phyloP scores from a whole-genome alignment of 129 eudicot genomes.

The Rutidosis leptorrhynchoides region DNA sequence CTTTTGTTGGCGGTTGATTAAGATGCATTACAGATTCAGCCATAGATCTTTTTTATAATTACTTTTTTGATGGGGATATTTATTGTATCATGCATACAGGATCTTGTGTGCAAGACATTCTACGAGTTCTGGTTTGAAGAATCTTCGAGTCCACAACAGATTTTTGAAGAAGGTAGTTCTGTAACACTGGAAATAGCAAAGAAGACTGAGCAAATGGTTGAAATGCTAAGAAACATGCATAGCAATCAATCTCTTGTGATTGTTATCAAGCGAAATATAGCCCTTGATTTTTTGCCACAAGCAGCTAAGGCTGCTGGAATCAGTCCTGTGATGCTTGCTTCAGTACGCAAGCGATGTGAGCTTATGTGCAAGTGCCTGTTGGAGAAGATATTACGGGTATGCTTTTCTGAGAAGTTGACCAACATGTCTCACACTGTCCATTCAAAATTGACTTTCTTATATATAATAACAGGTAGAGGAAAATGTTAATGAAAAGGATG shows the following conservation, averaged over 20 bases:
- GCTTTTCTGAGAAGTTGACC: conserved; percentile 5
- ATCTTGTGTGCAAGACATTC: conserved; percentile 96
- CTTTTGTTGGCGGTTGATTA: conserved; percentile 1
- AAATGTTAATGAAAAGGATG: conserved; percentile 61
- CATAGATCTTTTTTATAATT: not conserved
- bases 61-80: conserved; percentile 4
- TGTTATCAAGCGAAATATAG: conserved; percentile 79
- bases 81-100: conserved; percentile 46
- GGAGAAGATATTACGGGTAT: conserved; percentile 91
- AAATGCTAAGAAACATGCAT: conserved; percentile 72
- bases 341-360: conserved; percentile 96
- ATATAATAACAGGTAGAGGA: conserved; percentile 61
- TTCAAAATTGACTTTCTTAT: not conserved
- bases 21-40: not conserved
- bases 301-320: conserved; percentile 89
- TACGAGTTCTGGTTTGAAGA: conserved; percentile 99
- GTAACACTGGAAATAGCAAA: conserved; percentile 83
- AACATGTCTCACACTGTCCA: not conserved
- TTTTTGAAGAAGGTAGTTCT: conserved; percentile 76
- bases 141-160: conserved; percentile 60
- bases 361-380: conserved; percentile 92
- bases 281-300: conserved; percentile 95
- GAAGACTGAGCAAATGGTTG: conserved; percentile 92
- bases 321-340: conserved; percentile 67
- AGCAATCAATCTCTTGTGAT: conserved; percentile 72